Evolutionary conservation across 805 yeast genomes (phyloP).

Genomic region (Kurtzmaniella fragi): DNA sequence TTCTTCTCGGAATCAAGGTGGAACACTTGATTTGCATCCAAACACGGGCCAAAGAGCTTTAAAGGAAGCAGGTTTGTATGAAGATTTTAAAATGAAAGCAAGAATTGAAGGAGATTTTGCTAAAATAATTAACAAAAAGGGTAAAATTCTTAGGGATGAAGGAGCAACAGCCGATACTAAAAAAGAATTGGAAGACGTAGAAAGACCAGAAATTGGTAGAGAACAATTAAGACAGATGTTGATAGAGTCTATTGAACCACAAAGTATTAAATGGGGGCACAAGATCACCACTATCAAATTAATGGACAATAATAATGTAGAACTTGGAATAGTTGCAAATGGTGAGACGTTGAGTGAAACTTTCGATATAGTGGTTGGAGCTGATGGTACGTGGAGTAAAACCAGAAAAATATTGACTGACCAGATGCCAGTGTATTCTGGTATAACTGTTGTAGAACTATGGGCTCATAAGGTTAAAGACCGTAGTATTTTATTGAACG

Average conservation of each 20-base stretch:
- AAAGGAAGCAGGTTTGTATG: slow-evolving; percentile 1
- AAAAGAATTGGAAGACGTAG: neutral
- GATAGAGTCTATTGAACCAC: neutral
- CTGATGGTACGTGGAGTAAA: slow-evolving; percentile 1
- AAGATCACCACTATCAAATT: no score
- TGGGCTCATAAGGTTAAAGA: neutral
- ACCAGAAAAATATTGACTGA: neutral
- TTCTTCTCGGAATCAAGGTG: neutral
- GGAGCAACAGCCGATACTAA: neutral
- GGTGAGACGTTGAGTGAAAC: no score
- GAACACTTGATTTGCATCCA: neutral
- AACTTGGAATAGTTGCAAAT: no score
- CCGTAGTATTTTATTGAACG: neutral
- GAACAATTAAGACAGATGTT: neutral
- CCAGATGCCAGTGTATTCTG: neutral
- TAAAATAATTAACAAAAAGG: neutral
- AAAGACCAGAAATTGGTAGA: slow-evolving; percentile 1
- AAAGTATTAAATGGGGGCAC: no score
- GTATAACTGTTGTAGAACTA: neutral
- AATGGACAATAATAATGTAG: no score
- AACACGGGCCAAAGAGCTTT: neutral
- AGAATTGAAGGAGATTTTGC: slow-evolving; percentile 1
- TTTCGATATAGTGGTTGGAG: slow-evolving; percentile 1
- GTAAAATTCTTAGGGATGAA: neutral
- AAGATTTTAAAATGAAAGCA: neutral